Evolutionary conservation across 805 yeast genomes (phyloP), one percentile per base, ranked within the genome.

Genomic region (Dipodascus albidus): DNA sequence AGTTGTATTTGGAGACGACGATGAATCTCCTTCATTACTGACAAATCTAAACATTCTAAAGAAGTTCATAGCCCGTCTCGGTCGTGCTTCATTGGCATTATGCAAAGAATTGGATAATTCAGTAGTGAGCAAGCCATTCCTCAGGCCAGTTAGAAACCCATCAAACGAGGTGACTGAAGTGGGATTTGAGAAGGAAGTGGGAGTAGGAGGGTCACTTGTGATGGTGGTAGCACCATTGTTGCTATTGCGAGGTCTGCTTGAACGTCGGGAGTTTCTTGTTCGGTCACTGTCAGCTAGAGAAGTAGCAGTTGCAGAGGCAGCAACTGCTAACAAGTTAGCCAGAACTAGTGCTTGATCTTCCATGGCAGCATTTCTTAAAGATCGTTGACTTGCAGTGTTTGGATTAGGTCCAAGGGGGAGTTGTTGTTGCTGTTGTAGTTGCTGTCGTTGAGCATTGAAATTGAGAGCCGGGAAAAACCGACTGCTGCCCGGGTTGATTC

Each of bases 281-380:
- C 57, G 49, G 27, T 50, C 31, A 21, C 50, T 23, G 19, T 70
- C 76, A 48, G 74, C 65, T 17, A 75, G 56, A 3, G 74, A 67
- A 1, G 62, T 59, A 1, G 75, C 74, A 0, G 79, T 74, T 1
- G 76, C 73, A 1, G 71, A 66, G 0, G 79, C 76, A 0, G 78
- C 78, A 20, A 73, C 60, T 19, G 75, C 74, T 27, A 74, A 57
- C 19, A 74, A 59, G 35, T 76, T 62, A 1, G 78, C 70, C 3
- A 74, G 63, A 67, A 74, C 70, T 15, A 70, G 68, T 1, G 74
- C 67, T 54, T 74, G 79, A 49, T 61, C 63, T 50, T 67, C 69
- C 47, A 21, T 17, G 17, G 38, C 48, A 17, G 52, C 14, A 8
- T 50, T 24, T 27, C 23, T 41, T 3, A 11, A 9, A 14, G 47